These are phyloP conservation scores for Scutellaria minor DNA, from an alignment of 257 asterid genomes.

Conservation along the genomic window DNA sequence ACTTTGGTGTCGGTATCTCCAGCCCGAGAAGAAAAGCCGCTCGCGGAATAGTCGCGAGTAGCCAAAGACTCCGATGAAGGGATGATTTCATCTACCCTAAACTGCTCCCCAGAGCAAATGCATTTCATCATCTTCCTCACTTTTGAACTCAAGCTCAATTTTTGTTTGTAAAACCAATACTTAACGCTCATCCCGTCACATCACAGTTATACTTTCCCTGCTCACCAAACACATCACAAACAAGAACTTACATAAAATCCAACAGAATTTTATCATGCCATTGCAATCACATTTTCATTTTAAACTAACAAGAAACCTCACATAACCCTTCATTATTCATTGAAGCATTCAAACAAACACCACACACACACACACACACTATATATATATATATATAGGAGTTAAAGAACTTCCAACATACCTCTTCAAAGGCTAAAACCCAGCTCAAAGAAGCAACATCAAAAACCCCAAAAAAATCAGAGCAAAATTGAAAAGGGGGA, in stretches of 20 bases:
- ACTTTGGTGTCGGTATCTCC: conserved; percentile 68
- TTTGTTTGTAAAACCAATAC: conserved; percentile 69
- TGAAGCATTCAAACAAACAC: background rate
- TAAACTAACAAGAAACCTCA: conserved; percentile 1
- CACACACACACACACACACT: background rate
- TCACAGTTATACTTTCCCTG: conserved; percentile 47
- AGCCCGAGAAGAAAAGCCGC: conserved; percentile 83
- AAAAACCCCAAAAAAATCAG: conserved; percentile 27
- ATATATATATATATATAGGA: too few species aligned
- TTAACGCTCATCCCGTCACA: conserved; percentile 82
- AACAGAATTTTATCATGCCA: background rate
- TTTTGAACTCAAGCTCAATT: conserved; percentile 46
- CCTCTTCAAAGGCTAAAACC: conserved; percentile 33
- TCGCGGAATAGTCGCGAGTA: conserved; percentile 90
- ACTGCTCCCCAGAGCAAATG: conserved; percentile 90
- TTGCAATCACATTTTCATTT: conserved; percentile 1
- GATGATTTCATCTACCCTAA: conserved; percentile 65
- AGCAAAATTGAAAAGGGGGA: conserved; percentile 25
- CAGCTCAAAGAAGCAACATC: conserved; percentile 32
- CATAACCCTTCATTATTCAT: conserved; percentile 5
- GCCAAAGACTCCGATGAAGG: conserved; percentile 92
- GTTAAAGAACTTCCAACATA: conserved; percentile 27
- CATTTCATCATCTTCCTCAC: conserved; percentile 90
- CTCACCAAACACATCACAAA: conserved; percentile 28
- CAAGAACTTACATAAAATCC: background rate